Percentiles rank a stretch among this genome's conserved stretches.
These are phyloP conservation scores for Trichophyton mentagrophytes DNA, from an alignment of 2,329 filamentous ascomycete species.

Conservation along the genomic window DNA sequence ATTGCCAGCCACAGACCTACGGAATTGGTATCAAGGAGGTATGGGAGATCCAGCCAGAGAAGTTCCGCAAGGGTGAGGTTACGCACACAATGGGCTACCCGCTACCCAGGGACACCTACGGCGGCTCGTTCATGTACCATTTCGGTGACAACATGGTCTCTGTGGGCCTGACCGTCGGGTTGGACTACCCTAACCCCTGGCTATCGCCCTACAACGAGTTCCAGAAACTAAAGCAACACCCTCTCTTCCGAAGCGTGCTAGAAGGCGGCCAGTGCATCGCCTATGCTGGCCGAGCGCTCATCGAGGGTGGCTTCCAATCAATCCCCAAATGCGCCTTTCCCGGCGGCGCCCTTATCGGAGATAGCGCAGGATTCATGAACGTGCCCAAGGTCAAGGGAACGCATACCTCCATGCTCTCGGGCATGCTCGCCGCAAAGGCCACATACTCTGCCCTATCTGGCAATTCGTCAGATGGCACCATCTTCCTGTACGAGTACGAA, in stretches of 20 bases:
- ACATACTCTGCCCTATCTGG: slow-evolving; percentile 61
- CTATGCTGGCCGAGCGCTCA: slow-evolving; percentile 80
- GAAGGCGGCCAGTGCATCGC: slow-evolving; percentile 96
- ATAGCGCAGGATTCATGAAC: slow-evolving; percentile 93
- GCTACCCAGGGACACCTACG: slow-evolving; percentile 76
- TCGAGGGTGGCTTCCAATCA: slow-evolving; percentile 93
- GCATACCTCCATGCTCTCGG: slow-evolving; percentile 93
- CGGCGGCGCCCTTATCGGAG: slow-evolving; percentile 86
- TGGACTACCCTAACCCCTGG: slow-evolving; percentile 97
- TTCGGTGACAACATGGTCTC: slow-evolving; percentile 95
- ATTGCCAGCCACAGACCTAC: slow-evolving; percentile 91
- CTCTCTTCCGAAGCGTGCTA: slow-evolving; percentile 73
- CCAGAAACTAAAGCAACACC: slow-evolving; percentile 96
- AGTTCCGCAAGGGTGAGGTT: slow-evolving; percentile 76
- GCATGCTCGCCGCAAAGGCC: slow-evolving; percentile 90
- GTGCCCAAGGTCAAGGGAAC: slow-evolving; percentile 98
- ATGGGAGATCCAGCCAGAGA: slow-evolving; percentile 89
- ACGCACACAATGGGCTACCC: slow-evolving; percentile 90
- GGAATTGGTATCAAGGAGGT: slow-evolving; percentile 91
- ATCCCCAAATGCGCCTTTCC: slow-evolving; percentile 96
- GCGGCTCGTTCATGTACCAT: slow-evolving; percentile 98
- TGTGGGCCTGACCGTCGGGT: slow-evolving; percentile 77
- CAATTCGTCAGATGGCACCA: slow-evolving; percentile 44
- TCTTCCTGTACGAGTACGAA: slow-evolving; percentile 94
- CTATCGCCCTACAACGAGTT: slow-evolving; percentile 91